Conservation (phyloP, 169 alveolate genomes). For the Cystoisospora suis region DNA sequence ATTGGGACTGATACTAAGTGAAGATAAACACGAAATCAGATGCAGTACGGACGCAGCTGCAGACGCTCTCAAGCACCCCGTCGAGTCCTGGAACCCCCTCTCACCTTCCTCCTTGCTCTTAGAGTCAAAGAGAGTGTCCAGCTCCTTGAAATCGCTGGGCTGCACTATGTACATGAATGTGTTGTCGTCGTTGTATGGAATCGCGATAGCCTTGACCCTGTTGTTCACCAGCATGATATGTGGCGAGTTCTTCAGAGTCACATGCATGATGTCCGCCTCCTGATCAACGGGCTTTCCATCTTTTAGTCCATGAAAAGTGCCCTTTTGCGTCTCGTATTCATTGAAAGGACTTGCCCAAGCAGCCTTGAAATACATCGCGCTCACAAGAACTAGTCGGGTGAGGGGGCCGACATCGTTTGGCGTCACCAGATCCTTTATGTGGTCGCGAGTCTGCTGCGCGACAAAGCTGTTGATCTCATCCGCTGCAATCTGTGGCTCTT, state of each 20-base stretch:
- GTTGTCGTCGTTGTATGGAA: slow-evolving; percentile 42
- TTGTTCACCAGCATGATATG: background rate
- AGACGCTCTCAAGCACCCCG: too few relatives aligned
- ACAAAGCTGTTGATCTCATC: slow-evolving; percentile 49
- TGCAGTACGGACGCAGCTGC: too few relatives aligned
- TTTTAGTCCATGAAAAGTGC: slow-evolving; percentile 17
- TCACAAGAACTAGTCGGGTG: slow-evolving; percentile 42
- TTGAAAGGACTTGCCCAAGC: slow-evolving; percentile 38
- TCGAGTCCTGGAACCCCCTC: background rate
- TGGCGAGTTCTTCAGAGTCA: slow-evolving; percentile 42
- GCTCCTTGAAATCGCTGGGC: slow-evolving; percentile 26
- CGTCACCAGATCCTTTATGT: slow-evolving; percentile 27
- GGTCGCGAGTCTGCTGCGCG: slow-evolving; percentile 34
- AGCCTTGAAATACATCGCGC: slow-evolving; percentile 43
- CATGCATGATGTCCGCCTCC: slow-evolving; percentile 33
- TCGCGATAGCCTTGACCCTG: slow-evolving; percentile 30
- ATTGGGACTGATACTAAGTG: too few relatives aligned
- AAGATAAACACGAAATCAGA: too few relatives aligned
- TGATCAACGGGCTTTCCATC: background rate
- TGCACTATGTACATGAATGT: slow-evolving; percentile 35
- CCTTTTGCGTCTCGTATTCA: background rate
- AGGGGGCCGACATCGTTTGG: background rate
- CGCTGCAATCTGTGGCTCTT: slow-evolving; percentile 24
- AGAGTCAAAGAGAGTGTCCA: slow-evolving; percentile 9
- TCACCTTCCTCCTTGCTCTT: background rate